phyloP scores from a whole-genome alignment of 345 rosid species.

The Citrus trifoliata region DNA sequence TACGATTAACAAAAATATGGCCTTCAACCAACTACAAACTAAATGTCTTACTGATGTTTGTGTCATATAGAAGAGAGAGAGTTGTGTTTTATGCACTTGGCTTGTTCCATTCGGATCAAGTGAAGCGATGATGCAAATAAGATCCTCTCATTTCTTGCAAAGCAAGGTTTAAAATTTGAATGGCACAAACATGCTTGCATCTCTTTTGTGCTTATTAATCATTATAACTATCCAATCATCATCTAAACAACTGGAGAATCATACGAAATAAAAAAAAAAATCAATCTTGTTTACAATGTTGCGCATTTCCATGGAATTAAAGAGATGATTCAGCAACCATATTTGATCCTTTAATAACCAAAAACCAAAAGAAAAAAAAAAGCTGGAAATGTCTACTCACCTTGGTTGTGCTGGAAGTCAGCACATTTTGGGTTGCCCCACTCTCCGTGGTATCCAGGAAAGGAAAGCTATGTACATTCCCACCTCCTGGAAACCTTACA shows the following conservation, averaged over 20 bases:
- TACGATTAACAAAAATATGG: background rate
- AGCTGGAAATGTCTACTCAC: slow-evolving; percentile 25
- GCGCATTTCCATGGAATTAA: too few relatives aligned
- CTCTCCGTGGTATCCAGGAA: slow-evolving; percentile 93
- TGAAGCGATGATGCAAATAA: background rate
- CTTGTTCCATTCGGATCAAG: background rate
- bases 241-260: background rate
- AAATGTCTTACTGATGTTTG: background rate
- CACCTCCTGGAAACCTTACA: slow-evolving; percentile 87
- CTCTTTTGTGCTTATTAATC: background rate
- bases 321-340: background rate
- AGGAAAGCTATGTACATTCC: slow-evolving; percentile 83
- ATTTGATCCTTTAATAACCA: background rate
- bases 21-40: background rate
- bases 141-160: background rate
- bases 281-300: background rate
- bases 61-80: background rate
- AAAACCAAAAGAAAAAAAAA: background rate
- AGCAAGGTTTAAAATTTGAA: background rate
- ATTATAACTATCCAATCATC: background rate
- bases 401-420: slow-evolving; percentile 54
- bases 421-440: slow-evolving; percentile 86
- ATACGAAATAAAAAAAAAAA: background rate
- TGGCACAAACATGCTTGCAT: background rate
- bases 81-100: background rate